Conservation (phyloP, 2,329 filamentous ascomycete species). For the Endothia cerciana region DNA sequence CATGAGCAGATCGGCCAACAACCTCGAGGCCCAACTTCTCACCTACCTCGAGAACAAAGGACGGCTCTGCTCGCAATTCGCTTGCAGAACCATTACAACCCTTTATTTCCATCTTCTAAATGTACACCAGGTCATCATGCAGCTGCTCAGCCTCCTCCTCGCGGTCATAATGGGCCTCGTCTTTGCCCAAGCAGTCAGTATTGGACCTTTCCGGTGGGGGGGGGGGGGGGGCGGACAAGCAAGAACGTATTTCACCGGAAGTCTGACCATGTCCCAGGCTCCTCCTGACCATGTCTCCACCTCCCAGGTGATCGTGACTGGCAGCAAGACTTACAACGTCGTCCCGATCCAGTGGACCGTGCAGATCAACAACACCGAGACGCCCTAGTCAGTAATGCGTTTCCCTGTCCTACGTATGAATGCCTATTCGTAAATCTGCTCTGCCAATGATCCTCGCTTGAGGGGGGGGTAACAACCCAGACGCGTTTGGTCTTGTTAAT, state of each 20-base stretch:
- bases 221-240: background rate
- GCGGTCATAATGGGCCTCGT: constrained; percentile 1
- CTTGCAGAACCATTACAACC: too few species aligned
- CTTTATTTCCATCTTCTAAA: background rate
- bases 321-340: constrained; percentile 11
- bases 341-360: constrained; percentile 7
- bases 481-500: too few species aligned
- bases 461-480: too few species aligned
- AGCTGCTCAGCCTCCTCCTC: constrained; percentile 8
- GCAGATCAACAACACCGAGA: constrained; percentile 12
- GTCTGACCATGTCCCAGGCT: background rate
- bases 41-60: background rate
- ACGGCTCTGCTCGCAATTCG: background rate
- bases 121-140: background rate
- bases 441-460: too few species aligned
- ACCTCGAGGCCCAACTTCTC: background rate
- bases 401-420: too few species aligned
- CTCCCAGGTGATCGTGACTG: background rate
- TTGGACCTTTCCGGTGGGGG: background rate
- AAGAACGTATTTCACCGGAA: background rate
- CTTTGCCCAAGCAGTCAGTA: constrained; percentile 10
- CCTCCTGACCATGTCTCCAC: background rate
- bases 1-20: background rate
- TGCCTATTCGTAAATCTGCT: too few species aligned
- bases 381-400: constrained; percentile 8